Percentiles rank a stretch among this genome's conserved stretches.
phyloP scores from a whole-genome alignment of 257 asterid species.

The Solanum okadae region DNA sequence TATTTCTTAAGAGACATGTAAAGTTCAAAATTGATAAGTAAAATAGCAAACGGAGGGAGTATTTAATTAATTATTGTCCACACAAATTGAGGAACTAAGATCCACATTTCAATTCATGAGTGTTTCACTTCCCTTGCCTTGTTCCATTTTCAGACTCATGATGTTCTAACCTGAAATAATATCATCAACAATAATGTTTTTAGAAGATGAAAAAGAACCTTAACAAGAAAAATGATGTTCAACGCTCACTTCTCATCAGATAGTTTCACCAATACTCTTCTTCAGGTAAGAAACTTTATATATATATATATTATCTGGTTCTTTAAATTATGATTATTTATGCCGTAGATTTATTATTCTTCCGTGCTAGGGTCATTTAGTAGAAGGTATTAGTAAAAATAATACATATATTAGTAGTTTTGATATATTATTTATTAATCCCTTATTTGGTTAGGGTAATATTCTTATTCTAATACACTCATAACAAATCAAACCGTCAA shows the following conservation, averaged over 20 bases:
- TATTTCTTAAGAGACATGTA: not conserved
- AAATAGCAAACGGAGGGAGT: not conserved
- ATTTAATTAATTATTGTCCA: not conserved
- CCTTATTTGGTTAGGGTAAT: not conserved
- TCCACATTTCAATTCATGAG: not conserved
- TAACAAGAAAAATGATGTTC: not conserved
- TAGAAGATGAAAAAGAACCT: not conserved
- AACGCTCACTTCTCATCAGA: not conserved
- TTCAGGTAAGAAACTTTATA: not conserved
- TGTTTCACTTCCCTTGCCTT: not conserved
- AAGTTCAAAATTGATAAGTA: not conserved
- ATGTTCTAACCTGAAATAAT: not conserved
- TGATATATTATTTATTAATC: not conserved
- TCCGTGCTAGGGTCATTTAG: too few relatives aligned
- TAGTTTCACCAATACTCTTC: not conserved
- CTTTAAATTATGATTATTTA: not conserved
- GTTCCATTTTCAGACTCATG: not conserved
- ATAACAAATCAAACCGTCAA: not conserved
- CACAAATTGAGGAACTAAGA: not conserved
- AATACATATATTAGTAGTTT: too few relatives aligned
- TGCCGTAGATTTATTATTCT: not conserved
- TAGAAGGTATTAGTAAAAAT: too few relatives aligned
- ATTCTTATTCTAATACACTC: not conserved
- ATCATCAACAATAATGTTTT: not conserved
- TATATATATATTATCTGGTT: not conserved